These are phyloP conservation scores for Larix kaempferi DNA, from an alignment of 75 land plant genomes.

Conservation along the genomic window DNA sequence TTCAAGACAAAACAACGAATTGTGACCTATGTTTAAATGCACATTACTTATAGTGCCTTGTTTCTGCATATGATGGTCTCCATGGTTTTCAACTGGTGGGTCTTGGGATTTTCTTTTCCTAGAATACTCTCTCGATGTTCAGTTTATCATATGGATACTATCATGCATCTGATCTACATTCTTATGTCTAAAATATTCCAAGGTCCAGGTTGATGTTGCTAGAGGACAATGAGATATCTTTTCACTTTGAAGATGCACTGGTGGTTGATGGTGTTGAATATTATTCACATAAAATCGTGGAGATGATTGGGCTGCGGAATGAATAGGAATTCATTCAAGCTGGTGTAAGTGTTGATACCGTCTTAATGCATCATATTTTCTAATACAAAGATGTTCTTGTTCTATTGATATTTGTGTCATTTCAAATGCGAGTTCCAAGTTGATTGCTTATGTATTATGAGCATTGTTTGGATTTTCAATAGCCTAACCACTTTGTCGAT, in stretches of 20 bases:
- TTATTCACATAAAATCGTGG: conserved; percentile 79
- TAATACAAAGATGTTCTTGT: too few relatives aligned
- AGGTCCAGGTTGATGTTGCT: conserved; percentile 64
- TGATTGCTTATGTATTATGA: background rate
- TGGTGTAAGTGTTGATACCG: conserved; percentile 42
- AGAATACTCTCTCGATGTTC: background rate
- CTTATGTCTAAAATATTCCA: background rate
- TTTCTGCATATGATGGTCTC: background rate
- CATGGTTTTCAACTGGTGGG: background rate
- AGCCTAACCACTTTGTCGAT: background rate
- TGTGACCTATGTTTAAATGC: background rate
- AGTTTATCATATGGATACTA: background rate
- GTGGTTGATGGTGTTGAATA: conserved; percentile 79
- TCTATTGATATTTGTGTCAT: background rate
- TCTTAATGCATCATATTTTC: too few relatives aligned
- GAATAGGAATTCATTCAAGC: conserved; percentile 50
- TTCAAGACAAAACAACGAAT: background rate
- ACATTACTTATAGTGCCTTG: background rate
- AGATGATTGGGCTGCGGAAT: conserved; percentile 72
- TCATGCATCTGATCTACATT: background rate
- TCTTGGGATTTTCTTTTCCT: background rate
- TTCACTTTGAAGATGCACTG: conserved; percentile 57
- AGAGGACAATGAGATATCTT: conserved; percentile 74
- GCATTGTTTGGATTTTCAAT: background rate
- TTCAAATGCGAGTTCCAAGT: background rate